Base-by-base conservation (phyloP, 2,329 filamentous ascomycete genomes). In the Sporothrix dimorphospora region DNA sequence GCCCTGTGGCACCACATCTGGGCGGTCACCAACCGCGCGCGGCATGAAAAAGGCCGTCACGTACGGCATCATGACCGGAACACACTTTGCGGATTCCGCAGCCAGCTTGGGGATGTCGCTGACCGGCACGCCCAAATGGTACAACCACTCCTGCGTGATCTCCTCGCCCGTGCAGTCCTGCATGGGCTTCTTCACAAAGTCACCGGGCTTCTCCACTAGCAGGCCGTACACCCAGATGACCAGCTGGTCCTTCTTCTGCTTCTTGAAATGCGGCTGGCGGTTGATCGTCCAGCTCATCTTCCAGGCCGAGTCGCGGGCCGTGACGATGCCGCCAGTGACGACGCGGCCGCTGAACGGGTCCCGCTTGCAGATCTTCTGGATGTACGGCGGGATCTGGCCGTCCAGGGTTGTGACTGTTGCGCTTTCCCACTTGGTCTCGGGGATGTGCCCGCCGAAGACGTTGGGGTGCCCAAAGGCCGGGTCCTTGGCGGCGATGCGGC, bases 151-250 rank as follows among this genome's bases (percentile, higher is more conserved):
- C 3, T 73, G 77, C 59, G 81, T 76, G 71, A 84, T 80, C 74
- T 84, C 82, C 69, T 77, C 75, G 0, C 82, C 83, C 1, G 80
- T 79, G 72, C 82, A 84, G 24, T 78, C 75, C 8, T 78, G 73
- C 81, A 83, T 83, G 8, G 80, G 77, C 74, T 83, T 84, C 71
- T 80, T 76, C 53, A 82, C 76, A 72, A 77, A 81, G 72, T 81
- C 77, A 7, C 82, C 82, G 2, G 75, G 68, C 49, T 76, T 73
- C 19, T 79, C 78, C 1, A 81, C 80, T n/a, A 80, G 78, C n/a
- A 83, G 77, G 2, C 79, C 79, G 70, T 81, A 83, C 6, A 82
- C 81, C 81, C 82, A 83, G 57, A 83, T 76, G 8, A 82, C 80
- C 21, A 79, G 76, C 40, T 80, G 76, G 51, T 77, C 74, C 59